phyloP scores from a whole-genome alignment of 371 early-diverging fungal species.

The Lichtheimia ornata region DNA sequence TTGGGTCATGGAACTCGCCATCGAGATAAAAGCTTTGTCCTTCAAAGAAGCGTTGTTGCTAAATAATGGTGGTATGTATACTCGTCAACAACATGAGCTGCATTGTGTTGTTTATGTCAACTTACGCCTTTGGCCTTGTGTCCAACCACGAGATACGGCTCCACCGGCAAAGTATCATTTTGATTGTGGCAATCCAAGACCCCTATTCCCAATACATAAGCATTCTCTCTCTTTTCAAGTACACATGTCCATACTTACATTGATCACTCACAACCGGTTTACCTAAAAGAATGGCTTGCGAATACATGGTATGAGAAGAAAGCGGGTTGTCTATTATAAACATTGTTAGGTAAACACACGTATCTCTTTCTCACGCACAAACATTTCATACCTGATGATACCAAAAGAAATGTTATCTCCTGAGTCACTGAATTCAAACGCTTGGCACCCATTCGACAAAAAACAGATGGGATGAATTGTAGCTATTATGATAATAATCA shows the following conservation, averaged over 20 bases:
- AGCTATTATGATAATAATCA: too few relatives aligned
- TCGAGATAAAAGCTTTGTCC: not conserved
- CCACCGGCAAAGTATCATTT: conserved; percentile 1
- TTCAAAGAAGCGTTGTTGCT: conserved; percentile 2
- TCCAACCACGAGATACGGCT: conserved; percentile 7
- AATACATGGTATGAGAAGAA: not conserved
- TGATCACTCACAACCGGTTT: conserved; percentile 1
- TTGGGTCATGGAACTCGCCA: not conserved
- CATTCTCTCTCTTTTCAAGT: too few relatives aligned
- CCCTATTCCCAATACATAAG: not conserved
- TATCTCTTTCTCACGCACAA: too few relatives aligned
- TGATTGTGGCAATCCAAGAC: not conserved
- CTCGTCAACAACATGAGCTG: too few relatives aligned
- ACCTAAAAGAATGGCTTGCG: conserved; percentile 6
- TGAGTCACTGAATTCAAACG: too few relatives aligned
- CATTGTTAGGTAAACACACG: too few relatives aligned
- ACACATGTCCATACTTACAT: not conserved
- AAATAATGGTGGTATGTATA: not conserved
- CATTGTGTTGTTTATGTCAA: not conserved
- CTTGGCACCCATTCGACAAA: too few relatives aligned
- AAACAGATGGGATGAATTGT: too few relatives aligned
- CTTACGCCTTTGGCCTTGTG: not conserved
- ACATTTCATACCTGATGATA: too few relatives aligned
- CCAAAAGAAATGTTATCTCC: too few relatives aligned
- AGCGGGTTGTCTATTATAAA: too few relatives aligned